Base-by-base conservation (phyloP, 2,329 filamentous ascomycete genomes). In the Penicillium sp. region DNA sequence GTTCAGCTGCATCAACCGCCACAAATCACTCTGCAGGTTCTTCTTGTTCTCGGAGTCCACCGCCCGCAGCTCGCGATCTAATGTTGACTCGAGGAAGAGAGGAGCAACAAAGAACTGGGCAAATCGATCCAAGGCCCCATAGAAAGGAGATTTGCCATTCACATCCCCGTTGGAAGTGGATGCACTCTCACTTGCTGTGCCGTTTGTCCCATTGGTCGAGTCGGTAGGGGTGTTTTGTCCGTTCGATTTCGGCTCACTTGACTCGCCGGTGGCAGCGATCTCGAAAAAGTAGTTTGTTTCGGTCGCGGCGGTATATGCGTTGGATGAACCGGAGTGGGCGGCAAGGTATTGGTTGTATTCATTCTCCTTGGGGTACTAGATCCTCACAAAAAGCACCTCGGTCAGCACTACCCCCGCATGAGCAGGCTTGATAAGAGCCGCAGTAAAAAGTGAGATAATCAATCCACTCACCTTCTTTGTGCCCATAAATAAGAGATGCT, bases 221-320 rank as follows among this genome's bases (percentile, higher is more conserved):
- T 69, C 67, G 52, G 65, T 64, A 16, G 63, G 67, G 13, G 69
- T 69, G 35, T 59, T 68, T 31, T 66, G 48, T 35, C 69, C 62
- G 37, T 49, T 68, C n/a, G 64, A 62, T 53, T 64, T 61, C 13
- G 67, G 63, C 29, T 65, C 77, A 70, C 62, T 62, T 3, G 77
- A 73, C 46, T 80, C 79, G 13, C 89, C 85, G 51, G 91, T 91
- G 31, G 92, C 92, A 21, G 91, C 91, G 57, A 98, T 88, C 70
- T 99, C 95, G 73, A 99, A 99, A 77, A 91, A 98, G 79, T 96
- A 99, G 78, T 98, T 98, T 62, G 95, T 99, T 52, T 93, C 96
- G 1, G 92, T 96, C 5, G 91, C 83, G 16, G 90, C 92, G 1
- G 95, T 99, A 75, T 96, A 98, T 54, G 95, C 95, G 74, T 99